These are phyloP conservation scores for Venturia nashicola DNA, from an alignment of 2,329 filamentous ascomycete genomes.

Conservation along the genomic window DNA sequence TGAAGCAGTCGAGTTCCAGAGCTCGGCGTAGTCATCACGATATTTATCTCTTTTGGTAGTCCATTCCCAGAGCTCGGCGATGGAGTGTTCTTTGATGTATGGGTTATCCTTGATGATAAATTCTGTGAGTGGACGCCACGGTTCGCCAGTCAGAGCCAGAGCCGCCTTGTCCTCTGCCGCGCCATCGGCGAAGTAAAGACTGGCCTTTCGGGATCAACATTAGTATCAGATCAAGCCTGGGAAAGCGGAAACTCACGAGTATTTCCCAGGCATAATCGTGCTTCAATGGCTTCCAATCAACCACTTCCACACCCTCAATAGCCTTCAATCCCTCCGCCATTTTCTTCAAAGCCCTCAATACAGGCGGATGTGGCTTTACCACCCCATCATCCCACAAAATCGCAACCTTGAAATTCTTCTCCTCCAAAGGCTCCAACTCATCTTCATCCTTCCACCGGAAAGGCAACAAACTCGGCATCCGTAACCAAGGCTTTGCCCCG, in stretches of 20 bases:
- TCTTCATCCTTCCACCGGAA: constrained; percentile 40
- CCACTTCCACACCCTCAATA: constrained; percentile 37
- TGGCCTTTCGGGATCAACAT: constrained; percentile 14
- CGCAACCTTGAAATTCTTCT: constrained; percentile 38
- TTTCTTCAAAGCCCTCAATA: constrained; percentile 42
- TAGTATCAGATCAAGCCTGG: not conserved
- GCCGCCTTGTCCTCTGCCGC: constrained; percentile 39
- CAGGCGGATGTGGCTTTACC: constrained; percentile 53
- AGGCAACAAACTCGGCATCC: constrained; percentile 45
- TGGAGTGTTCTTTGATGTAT: constrained; percentile 28
- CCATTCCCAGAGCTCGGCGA: constrained; percentile 32
- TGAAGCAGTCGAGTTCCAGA: constrained; percentile 32
- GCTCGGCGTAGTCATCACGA: constrained; percentile 30
- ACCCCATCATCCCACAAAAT: constrained; percentile 54
- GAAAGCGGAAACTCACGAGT: constrained; percentile 19
- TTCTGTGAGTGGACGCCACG: constrained; percentile 43
- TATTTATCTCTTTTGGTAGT: constrained; percentile 31
- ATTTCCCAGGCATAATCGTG: constrained; percentile 39
- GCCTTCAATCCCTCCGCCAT: constrained; percentile 32
- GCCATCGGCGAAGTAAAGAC: constrained; percentile 49
- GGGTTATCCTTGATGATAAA: constrained; percentile 47
- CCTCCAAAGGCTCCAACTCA: constrained; percentile 8
- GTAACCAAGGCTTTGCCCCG: constrained; percentile 41
- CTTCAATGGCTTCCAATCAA: constrained; percentile 38
- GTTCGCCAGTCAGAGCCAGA: constrained; percentile 44